Base-by-base conservation (phyloP, 805 yeast species). In the Starmerella powellii region DNA sequence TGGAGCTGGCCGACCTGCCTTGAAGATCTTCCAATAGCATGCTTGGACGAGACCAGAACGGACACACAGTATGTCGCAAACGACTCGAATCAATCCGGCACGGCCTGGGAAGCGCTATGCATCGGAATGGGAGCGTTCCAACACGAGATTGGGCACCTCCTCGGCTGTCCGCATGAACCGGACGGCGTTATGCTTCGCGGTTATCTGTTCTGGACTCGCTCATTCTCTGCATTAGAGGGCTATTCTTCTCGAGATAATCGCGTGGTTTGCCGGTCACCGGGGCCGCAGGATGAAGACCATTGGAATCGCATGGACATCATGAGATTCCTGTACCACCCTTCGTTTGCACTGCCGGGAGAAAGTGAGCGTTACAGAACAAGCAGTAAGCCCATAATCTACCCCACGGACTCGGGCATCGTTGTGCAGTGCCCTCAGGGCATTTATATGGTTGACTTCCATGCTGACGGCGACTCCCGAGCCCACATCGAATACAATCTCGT, bases 151-250 rank as follows among this genome's bases (percentile, higher is more conserved):
- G 97, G 98, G 1, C 97, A 88, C 59, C 64, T 75, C 21, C 65
- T 88, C 32, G 95, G 95, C 0, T 81, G 88, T 49, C 96, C 97
- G 0, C 97, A 88, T 62, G 91, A 86, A 60, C 81, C 78, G 12
- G 66, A 70, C 50, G 97, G 97, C 16, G 80, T 88, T 21, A 91
- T 88, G 97, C 63, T 85, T 30, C 68, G 96, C 44, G 95, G 81
- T 44, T 91, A 87, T 57, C 67, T 77, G 17, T 74, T 78, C 45
- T 73, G 85, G 69, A 81, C 86, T 59, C 69, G 97, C 44, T 74
- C 84, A 10, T 91, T 86, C 56, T 67, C 79, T 64, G 75, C 94
- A 0, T 66, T 76, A 45, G 96, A 86, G 57, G 78, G 34, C 65
- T 71, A 56, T 47, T 40, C 45, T 20, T 37, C 55, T 5, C 44